phyloP scores from a whole-genome alignment of 2,329 filamentous ascomycete genomes.

The Chrysoporthe cubensis region DNA sequence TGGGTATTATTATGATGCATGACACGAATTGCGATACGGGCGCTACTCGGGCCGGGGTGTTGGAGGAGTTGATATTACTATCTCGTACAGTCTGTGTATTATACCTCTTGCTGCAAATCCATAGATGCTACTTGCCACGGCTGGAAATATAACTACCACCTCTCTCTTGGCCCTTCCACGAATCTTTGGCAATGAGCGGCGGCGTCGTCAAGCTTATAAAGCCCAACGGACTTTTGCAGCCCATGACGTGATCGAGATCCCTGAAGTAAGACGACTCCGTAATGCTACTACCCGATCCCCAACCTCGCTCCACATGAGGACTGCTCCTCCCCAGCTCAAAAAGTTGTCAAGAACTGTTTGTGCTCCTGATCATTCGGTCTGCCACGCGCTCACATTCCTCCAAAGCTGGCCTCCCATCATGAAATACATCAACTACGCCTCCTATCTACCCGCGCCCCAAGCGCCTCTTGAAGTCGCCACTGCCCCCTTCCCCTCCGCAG shows the following conservation, averaged over 20 bases:
- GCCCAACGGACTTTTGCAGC: not conserved
- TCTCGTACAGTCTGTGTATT: not conserved
- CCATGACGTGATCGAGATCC: constrained; percentile 11
- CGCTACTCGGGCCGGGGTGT: not conserved
- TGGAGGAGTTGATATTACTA: not conserved
- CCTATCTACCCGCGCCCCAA: constrained; percentile 18
- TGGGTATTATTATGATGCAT: not conserved
- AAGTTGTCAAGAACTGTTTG: not conserved
- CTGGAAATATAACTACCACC: not conserved
- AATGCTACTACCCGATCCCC: not conserved
- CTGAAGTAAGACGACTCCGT: constrained; percentile 2
- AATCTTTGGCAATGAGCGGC: not conserved
- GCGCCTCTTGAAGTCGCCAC: constrained; percentile 20
- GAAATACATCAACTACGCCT: constrained; percentile 24
- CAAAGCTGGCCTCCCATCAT: not conserved
- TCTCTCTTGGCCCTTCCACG: not conserved
- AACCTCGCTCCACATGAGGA: not conserved
- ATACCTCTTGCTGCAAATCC: constrained; percentile 8
- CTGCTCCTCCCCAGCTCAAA: no score
- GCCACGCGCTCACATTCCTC: not conserved
- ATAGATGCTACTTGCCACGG: not conserved
- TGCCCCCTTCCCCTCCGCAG: constrained; percentile 16
- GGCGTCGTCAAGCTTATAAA: not conserved
- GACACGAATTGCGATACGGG: not conserved
- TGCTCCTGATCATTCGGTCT: not conserved